Conservation (phyloP, 345 rosid species). For the Eucalyptus paniculata region DNA sequence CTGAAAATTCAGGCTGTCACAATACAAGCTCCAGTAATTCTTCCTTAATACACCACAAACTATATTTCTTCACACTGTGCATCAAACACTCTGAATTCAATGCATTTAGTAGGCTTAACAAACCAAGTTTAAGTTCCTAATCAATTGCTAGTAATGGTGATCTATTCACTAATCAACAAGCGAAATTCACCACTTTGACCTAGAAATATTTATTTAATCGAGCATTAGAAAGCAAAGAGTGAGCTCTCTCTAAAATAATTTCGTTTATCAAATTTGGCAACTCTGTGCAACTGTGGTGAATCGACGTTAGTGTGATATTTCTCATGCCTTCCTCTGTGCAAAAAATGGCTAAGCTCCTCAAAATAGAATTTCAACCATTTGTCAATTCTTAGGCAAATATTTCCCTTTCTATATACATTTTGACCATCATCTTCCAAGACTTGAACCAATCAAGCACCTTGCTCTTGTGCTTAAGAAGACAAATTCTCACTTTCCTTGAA, state of each 20-base stretch:
- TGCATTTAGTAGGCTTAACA: not conserved
- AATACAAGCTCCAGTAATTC: not conserved
- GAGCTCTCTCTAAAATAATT: not conserved
- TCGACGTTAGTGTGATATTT: not conserved
- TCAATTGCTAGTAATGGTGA: not conserved
- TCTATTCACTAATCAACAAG: not conserved
- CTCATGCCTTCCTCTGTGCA: not conserved
- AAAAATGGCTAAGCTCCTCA: not conserved
- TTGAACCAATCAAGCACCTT: not conserved
- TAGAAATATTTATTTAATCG: no score
- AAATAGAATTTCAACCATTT: not conserved
- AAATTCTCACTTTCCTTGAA: not conserved
- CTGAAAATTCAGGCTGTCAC: rapidly evolving
- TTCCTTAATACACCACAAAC: not conserved
- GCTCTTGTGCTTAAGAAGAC: not conserved
- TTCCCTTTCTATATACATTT: not conserved
- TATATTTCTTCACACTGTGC: not conserved
- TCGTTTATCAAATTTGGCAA: not conserved
- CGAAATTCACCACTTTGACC: not conserved
- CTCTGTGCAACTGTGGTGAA: not conserved
- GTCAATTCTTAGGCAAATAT: not conserved
- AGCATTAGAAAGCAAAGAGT: not conserved
- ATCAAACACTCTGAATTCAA: not conserved
- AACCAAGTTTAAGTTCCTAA: not conserved
- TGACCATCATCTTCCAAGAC: not conserved